These are phyloP conservation scores for Lentinula lateritia DNA, from an alignment of 768 basidiomycete genomes.

Conservation along the genomic window DNA sequence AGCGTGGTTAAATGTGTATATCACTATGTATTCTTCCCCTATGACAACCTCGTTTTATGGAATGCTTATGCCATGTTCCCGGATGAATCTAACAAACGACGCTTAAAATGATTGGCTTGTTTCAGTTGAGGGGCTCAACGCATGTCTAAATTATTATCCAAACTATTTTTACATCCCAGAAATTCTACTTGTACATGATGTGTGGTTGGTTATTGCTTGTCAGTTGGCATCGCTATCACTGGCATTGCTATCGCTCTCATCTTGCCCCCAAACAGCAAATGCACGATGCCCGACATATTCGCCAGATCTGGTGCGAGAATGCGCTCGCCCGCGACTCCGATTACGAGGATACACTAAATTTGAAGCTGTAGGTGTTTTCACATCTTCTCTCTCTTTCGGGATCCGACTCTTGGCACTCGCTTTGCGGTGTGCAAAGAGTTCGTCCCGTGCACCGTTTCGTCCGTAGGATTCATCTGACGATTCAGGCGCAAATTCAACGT, in stretches of 20 bases:
- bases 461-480: conserved; percentile 23
- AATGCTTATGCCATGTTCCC: not conserved
- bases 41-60: not conserved
- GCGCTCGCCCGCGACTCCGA: conserved; percentile 22
- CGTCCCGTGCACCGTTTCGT: conserved; percentile 47
- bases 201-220: not conserved
- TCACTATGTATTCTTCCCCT: conserved; percentile 2
- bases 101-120: no score
- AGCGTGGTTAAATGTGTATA: conserved; percentile 44
- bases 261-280: conserved; percentile 85
- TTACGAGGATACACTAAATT: conserved; percentile 22
- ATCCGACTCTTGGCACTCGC: conserved; percentile 50
- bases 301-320: conserved; percentile 30
- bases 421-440: conserved; percentile 35
- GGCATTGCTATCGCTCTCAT: conserved; percentile 82
- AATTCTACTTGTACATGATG: not conserved
- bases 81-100: no score
- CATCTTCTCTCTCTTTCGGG: conserved; percentile 51
- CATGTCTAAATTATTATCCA: not conserved
- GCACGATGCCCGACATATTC: conserved; percentile 44
- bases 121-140: no score
- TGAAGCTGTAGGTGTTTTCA: conserved; percentile 57
- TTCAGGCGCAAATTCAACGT: conserved; percentile 43
- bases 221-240: conserved; percentile 55
- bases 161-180: not conserved